Base-by-base conservation (phyloP, 1,284 basidiomycete genomes). In the Ustilago lituana region DNA sequence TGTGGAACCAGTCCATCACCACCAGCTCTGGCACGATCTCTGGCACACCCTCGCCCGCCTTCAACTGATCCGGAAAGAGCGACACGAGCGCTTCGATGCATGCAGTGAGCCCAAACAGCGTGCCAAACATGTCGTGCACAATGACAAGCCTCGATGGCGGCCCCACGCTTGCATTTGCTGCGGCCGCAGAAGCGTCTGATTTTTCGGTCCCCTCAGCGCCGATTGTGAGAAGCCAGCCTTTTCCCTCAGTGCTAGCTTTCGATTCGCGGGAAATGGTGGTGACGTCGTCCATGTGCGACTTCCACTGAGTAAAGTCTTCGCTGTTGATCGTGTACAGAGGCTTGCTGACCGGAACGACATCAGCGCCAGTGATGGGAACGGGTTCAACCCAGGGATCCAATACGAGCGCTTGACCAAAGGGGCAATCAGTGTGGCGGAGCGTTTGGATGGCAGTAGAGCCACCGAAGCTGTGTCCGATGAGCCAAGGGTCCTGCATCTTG, bases 1-100 rank as follows among this genome's bases (percentile, higher is more conserved):
- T 66, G 35, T 78, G 76, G 61, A 77, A 78, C 76, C 76, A 78
- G 46, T 77, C 76, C 75, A 76, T 66, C 26, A 76, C 36, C 27
- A 76, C 60, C 17, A 76, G 54, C 51, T 78, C 74, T 11, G 76
- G 69, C 12, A 70, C 58, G 11, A 69, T 67, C 35, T 52, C 43
- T n/a, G 71, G 52, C n/a, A 68, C 41, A 2, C 39, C 48, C 17
- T 60, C 54, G n/a, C 35, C 39, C 26, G 55, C 40, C 17, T 54
- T 23, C 19, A 76, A 26, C 51, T 76, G 74, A 7, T 62, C 55
- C 3, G 58, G 44, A 38, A 76, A 76, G 4, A 73, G 57, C 24
- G 56, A 56, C 2, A 36, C 31, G 5, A 78, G 64, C 32, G 59
- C 70, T 14, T 61, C 58, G 15, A 69, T 75, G 9, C 73, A 76